Percentiles rank a stretch among this genome's conserved stretches.
Conservation (phyloP, 352 stramenopile species). For the Hyaloperonospora arabidopsidis region DNA sequence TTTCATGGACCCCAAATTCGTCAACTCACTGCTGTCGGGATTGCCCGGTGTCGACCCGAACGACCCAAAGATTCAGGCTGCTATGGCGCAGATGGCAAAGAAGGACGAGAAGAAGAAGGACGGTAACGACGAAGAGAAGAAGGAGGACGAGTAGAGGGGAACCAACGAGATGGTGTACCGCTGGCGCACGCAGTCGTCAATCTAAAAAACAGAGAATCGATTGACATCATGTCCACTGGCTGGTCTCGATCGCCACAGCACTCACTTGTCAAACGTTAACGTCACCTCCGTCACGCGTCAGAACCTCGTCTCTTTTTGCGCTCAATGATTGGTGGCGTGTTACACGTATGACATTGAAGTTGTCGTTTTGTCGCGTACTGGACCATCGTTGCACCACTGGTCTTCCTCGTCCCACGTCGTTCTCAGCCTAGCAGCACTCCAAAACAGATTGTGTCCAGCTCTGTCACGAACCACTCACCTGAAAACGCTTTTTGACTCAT, state of each 20-base stretch:
- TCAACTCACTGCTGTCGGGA: constrained; percentile 84
- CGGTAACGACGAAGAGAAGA: constrained; percentile 74
- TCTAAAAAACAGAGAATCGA: constrained; percentile 16
- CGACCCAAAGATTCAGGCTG: constrained; percentile 87
- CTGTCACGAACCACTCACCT: constrained; percentile 25
- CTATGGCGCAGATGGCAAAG: constrained; percentile 84
- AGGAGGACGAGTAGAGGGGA: constrained; percentile 54
- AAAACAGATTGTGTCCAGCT: constrained; percentile 12
- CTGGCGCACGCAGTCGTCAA: constrained; percentile 15
- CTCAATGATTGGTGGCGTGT: neutral
- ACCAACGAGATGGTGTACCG: neutral
- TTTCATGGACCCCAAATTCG: constrained; percentile 87
- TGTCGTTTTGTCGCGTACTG: constrained; percentile 5
- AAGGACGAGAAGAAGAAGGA: constrained; percentile 74
- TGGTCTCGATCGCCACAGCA: neutral
- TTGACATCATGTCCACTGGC: constrained; percentile 15
- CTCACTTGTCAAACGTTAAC: no score
- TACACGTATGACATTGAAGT: constrained; percentile 9
- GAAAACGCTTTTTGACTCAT: constrained; percentile 14
- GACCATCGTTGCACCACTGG: constrained; percentile 2
- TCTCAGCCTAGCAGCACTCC: neutral
- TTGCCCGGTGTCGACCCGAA: constrained; percentile 87
- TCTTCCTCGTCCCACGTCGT: constrained; percentile 22
- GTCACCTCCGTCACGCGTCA: no score
- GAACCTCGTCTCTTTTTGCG: no score